Conservation (phyloP, 495 filamentous ascomycete species). For the Chaetomidium leptoderma region DNA sequence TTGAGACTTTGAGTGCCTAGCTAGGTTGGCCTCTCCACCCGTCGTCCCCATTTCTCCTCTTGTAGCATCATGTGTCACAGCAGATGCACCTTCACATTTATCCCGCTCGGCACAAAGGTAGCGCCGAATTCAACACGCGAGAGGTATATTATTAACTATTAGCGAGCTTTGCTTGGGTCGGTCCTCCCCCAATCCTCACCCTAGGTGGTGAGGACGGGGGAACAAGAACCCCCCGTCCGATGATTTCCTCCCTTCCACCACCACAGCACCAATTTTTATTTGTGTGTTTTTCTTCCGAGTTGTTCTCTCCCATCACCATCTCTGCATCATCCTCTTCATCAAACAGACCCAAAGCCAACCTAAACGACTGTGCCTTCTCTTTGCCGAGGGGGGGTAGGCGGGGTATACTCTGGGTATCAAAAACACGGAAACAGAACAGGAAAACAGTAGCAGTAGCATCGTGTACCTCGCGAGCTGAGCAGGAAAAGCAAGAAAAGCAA, state of each 20-base stretch:
- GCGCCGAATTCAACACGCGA: constrained; percentile 34
- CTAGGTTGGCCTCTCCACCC: no score
- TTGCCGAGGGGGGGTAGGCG: constrained; percentile 9
- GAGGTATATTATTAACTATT: constrained; percentile 38
- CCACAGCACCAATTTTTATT: constrained; percentile 5
- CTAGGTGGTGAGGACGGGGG: constrained; percentile 15
- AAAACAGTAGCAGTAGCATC: constrained; percentile 7
- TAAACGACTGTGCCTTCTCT: constrained; percentile 17
- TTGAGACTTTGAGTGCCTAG: no score
- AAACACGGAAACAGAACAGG: constrained; percentile 20
- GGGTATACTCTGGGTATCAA: constrained; percentile 38
- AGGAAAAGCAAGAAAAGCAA: constrained; percentile 13
- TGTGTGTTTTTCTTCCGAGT: background rate
- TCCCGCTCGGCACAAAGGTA: no score
- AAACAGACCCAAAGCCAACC: constrained; percentile 20
- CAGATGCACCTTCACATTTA: no score
- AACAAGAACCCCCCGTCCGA: constrained; percentile 10
- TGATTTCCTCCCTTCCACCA: constrained; percentile 1
- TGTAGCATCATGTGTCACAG: no score
- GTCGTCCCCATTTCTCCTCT: no score
- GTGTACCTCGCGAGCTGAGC: no score
- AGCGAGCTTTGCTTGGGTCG: constrained; percentile 20
- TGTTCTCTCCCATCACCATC: constrained; percentile 10
- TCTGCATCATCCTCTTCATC: constrained; percentile 15
- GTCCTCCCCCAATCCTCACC: constrained; percentile 11